Base-by-base conservation (phyloP, 345 rosid genomes). In the Linum usitatissimum region DNA sequence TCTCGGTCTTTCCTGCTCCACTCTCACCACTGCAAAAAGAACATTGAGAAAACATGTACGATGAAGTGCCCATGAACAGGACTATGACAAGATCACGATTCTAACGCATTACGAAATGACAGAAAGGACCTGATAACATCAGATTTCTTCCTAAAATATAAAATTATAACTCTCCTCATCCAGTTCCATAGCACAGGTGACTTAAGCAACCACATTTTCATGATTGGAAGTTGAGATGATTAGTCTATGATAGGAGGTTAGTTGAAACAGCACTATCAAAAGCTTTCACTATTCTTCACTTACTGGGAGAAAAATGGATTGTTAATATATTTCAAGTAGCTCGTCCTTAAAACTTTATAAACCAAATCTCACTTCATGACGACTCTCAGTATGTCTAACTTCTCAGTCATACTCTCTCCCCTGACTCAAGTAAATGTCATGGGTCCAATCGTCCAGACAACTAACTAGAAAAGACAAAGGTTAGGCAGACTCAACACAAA, bases 1-100 rank as follows among this genome's bases (percentile, higher is more conserved):
- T 90, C 83, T 93, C 97, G 19, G 99, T 93, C 78, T 93, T 93
- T 66, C 99, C 99, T 21, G 98, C 98, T 70, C 97, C 98, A 83
- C 98, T 92, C 79, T 92, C 98, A 62, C 98, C 98, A 39, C 99
- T 93, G 84, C 21, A 75, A 69, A 65, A 80, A 68, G 36, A 83
- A 72, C 5, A 34, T 13, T 15, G 45, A 23, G 34, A 69, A 64
- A 23, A 66, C 18, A 72, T 60, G 30, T 18, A 48, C 8, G 30
- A 34, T 18, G 9, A 14, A 36, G 23, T 21, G 23, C 19, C 55
- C 71, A 64, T 12, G 51, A 45, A 45, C 17, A 45, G 51, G 17
- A 45, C 51, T 10, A 45, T 1, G 15, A 45, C 51, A 45, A 10
- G 15, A 15, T 45, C 51, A 12, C 3, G 17, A 45, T 34, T 34